Base-by-base conservation (phyloP, 345 rosid genomes). In the Nasturtium officinale region DNA sequence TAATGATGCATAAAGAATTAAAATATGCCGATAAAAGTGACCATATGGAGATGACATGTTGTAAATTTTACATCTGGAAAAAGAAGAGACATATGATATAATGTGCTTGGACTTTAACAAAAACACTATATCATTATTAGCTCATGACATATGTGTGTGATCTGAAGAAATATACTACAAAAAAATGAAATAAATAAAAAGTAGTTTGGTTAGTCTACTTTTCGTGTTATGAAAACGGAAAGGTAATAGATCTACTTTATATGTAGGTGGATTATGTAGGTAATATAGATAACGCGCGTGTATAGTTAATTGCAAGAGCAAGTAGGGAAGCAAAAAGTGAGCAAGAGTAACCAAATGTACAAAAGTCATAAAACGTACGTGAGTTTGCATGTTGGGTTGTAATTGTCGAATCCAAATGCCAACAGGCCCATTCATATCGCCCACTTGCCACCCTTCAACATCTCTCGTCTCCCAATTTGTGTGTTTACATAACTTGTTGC, bases 271-370 rank as follows among this genome's bases (percentile, higher is more conserved):
- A 53, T 38, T 25, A 35, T 26, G 35, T 10, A 40, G 47, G 47
- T 43, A 5, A 15, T 7, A 28, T 17, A 55, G 43, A 26, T 26
- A 26, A 3, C 1, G 1, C 1, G 25, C 57, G 25, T 47, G 32
- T 23, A 38, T 50, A 60, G 9, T 35, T 70, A 23, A 23, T 23
- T 23, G 25, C 25, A 23, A 23, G 25, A 23, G 25, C 2, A 72
- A 20, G 76, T 43, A 17, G 62, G 20, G 45, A 33, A 16, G 58
- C 50, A 29, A 42, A 42, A 72, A 53, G 69, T 23, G 37, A 46
- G 61, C 40, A 9, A 26, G 28, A 2, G 28, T 26, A 61, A 12
- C 59, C 18, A 48, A 71, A 7, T 48, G 50, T 59, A 37, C 29
- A 38, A 35, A 9, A 35, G 38, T 33, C 38, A 9, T 9, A 33